Evolutionary conservation across 1,284 basidiomycete genomes (phyloP), one percentile per base, ranked within the genome.

Genomic region (Microbotryum lychnidis-dioicae): DNA sequence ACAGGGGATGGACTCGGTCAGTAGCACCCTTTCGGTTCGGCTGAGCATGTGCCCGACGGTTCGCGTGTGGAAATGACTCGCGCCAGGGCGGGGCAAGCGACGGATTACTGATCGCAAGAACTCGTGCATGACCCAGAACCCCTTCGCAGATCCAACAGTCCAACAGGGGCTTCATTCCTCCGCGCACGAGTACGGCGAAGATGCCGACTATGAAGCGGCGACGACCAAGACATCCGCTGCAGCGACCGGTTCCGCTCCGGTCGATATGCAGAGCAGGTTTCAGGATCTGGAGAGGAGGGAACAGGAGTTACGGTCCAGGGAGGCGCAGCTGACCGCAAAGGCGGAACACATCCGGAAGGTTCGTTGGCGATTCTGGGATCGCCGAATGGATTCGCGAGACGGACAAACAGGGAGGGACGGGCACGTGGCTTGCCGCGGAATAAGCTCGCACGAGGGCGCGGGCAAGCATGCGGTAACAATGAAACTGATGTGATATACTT

Each of bases 231-330:
- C 29, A 27, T n/a, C 29, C 31, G 50, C 47, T n/a, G 50, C 8
- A 27, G 18, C 50, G 9, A 9, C 21, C 18, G 25, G 6, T 29
- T 57, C 56, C 72, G 73, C 55, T 69, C 75, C 50, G 69, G 72
- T 58, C 77, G 77, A 70, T 76, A 77, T 65, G 56, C 74, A 78
- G 42, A 69, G 71, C 61, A 75, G 83, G 50, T 70, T 82, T 27
- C 84, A 84, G 51, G 84, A 88, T 57, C 75, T 93, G 16, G 81
- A 80, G 57, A 81, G 81, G 61, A 80, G 89, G 56, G 91, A 92
- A 76, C 80, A 79, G 54, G 89, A 92, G 70, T 79, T 93, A n/a
- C 84, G 85, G 71, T 79, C 84, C 65, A 79, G 89, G 67, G 89
- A 91, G 74, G 76, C 79, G 37, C 86, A 89, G 62, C 79, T 91